Percentiles rank a stretch among this genome's conserved stretches.
Conservation (phyloP, 352 stramenopile genomes). For the Phytophthora melonis region DNA sequence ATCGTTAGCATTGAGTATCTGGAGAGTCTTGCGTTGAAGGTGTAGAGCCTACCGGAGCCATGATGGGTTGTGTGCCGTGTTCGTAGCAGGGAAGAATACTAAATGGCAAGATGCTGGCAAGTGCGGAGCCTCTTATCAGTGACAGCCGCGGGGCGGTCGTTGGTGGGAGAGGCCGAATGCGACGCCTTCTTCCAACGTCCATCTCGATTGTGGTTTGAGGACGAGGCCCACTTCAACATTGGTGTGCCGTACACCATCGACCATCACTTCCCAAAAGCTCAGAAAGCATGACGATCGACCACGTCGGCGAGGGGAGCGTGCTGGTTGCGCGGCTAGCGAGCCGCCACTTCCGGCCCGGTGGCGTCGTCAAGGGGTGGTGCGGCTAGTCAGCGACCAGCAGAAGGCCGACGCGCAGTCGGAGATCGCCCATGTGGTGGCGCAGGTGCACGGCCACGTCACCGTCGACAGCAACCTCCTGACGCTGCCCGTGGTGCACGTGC, state of each 20-base stretch:
- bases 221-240: slow-evolving; percentile 26
- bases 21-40: not conserved
- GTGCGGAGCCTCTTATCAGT: slow-evolving; percentile 8
- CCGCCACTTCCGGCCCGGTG: slow-evolving; percentile 60
- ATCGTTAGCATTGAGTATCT: not conserved
- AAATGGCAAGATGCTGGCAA: no score
- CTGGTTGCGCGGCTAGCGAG: slow-evolving; percentile 53
- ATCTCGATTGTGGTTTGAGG: slow-evolving; percentile 12
- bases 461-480: slow-evolving; percentile 95
- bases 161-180: slow-evolving; percentile 31
- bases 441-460: slow-evolving; percentile 81
- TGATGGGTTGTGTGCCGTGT: slow-evolving; percentile 7
- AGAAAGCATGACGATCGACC: slow-evolving; percentile 31
- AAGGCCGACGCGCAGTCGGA: slow-evolving; percentile 43
- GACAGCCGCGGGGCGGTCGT: slow-evolving; percentile 23
- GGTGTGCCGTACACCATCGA: slow-evolving; percentile 19
- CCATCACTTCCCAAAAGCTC: not conserved
- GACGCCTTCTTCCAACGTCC: slow-evolving; percentile 16
- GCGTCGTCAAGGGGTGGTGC: slow-evolving; percentile 65
- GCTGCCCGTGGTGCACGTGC: slow-evolving; percentile 91
- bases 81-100: slow-evolving; percentile 11
- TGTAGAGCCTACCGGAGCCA: slow-evolving; percentile 25
- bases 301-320: slow-evolving; percentile 34
- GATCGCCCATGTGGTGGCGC: slow-evolving; percentile 60
- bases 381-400: slow-evolving; percentile 46